Conservation (phyloP, 805 yeast species). For the Millerago galiae region DNA sequence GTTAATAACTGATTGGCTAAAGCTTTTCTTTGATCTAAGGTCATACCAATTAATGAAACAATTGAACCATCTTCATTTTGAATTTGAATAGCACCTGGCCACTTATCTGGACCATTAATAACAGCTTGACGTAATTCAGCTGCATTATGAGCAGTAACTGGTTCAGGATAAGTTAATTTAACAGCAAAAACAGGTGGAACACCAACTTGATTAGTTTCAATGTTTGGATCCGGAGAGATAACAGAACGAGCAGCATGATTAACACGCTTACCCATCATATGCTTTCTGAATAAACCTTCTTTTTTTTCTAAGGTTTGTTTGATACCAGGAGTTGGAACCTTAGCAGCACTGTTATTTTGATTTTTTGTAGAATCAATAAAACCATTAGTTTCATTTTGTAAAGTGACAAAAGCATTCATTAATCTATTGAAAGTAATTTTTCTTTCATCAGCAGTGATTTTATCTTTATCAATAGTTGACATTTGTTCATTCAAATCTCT, state of each 20-base stretch:
- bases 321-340: slow-evolving; percentile 82
- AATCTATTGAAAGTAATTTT: slow-evolving; percentile 77
- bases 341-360: slow-evolving; percentile 60
- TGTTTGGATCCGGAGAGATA: slow-evolving; percentile 96
- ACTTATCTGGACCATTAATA: slow-evolving; percentile 91
- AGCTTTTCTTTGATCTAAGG: slow-evolving; percentile 89
- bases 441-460: slow-evolving; percentile 61
- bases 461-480: slow-evolving; percentile 50
- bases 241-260: slow-evolving; percentile 99
- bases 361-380: slow-evolving; percentile 89
- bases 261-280: slow-evolving; percentile 99
- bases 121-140: slow-evolving; percentile 91
- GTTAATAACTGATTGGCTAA: slow-evolving; percentile 91
- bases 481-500: slow-evolving; percentile 88
- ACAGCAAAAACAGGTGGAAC: slow-evolving; percentile 98
- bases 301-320: slow-evolving; percentile 97
- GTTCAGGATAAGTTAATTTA: slow-evolving; percentile 95
- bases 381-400: slow-evolving; percentile 93
- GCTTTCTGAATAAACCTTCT: slow-evolving; percentile 96
- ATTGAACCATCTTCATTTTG: slow-evolving; percentile 93
- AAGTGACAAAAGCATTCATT: slow-evolving; percentile 91
- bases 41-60: slow-evolving; percentile 80
- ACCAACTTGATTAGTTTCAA: slow-evolving; percentile 97
- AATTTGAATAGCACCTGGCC: slow-evolving; percentile 98
- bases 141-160: slow-evolving; percentile 88